Evolutionary conservation across 164 flowering plant genomes (phyloP).

Genomic region (Buxus sempervirens): DNA sequence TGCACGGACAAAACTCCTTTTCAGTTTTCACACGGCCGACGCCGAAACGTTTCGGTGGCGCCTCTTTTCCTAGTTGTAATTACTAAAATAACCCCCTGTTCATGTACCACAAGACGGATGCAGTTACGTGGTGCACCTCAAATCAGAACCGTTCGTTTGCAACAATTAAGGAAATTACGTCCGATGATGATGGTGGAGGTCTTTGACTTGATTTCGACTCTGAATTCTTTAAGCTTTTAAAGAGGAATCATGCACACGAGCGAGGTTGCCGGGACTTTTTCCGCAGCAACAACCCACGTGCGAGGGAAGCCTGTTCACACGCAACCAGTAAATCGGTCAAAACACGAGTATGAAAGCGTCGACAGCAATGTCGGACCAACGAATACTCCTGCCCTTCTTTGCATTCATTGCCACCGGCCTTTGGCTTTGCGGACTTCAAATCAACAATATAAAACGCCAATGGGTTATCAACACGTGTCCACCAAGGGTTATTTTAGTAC

Average conservation of each 20-base stretch:
- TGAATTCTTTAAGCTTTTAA: not conserved
- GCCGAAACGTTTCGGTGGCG: too few relatives aligned
- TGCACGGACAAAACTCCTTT: too few relatives aligned
- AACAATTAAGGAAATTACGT: too few relatives aligned
- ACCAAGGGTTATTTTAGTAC: conserved; percentile 29
- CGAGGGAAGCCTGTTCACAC: conserved; percentile 27
- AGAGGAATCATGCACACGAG: conserved; percentile 15
- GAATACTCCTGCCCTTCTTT: conserved; percentile 14
- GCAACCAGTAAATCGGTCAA: conserved; percentile 32
- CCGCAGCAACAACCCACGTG: conserved; percentile 31
- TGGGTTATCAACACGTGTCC: conserved; percentile 15
- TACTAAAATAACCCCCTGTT: too few relatives aligned
- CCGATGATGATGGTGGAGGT: too few relatives aligned
- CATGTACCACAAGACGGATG: too few relatives aligned
- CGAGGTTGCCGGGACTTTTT: not conserved
- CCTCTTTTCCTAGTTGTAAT: too few relatives aligned
- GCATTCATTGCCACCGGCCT: conserved; percentile 33
- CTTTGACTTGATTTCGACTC: too few relatives aligned
- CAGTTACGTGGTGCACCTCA: too few relatives aligned
- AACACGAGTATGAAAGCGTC: conserved; percentile 25
- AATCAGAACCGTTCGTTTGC: too few relatives aligned
- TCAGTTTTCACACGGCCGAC: too few relatives aligned
- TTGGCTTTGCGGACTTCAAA: conserved; percentile 26
- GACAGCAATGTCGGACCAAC: conserved; percentile 8
- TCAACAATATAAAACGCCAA: conserved; percentile 32